Evolutionary conservation across 257 asterid species (phyloP).

Genomic region (Lantana camara): DNA sequence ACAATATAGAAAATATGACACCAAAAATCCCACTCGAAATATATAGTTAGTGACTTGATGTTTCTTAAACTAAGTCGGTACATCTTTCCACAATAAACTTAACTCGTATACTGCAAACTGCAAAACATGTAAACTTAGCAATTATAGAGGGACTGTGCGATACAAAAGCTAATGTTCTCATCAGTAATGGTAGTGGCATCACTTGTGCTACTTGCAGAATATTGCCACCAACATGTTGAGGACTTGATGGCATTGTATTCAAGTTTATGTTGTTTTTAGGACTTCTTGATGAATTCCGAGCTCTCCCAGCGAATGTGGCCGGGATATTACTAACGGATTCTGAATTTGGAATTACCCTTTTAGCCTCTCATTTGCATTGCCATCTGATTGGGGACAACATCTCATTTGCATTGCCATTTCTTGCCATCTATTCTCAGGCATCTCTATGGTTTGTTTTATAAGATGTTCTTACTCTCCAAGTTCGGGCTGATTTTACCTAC

Average conservation of each 20-base stretch:
- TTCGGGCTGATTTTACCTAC: slow-evolving; percentile 31
- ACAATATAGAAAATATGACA: background rate
- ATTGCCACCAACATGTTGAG: slow-evolving; percentile 10
- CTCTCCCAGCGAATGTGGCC: background rate
- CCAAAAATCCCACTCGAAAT: background rate
- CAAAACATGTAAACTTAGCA: background rate
- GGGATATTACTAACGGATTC: slow-evolving; percentile 18
- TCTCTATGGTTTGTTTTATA: slow-evolving; percentile 40
- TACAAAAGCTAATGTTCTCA: slow-evolving; percentile 37
- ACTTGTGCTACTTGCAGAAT: slow-evolving; percentile 50
- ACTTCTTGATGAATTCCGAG: slow-evolving; percentile 6
- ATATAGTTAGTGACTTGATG: background rate
- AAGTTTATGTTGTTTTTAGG: slow-evolving; percentile 40
- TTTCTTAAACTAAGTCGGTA: background rate
- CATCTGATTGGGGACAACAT: slow-evolving; percentile 45
- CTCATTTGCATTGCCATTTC: slow-evolving; percentile 66
- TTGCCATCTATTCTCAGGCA: slow-evolving; percentile 82
- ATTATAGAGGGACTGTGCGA: slow-evolving; percentile 2
- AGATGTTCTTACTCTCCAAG: slow-evolving; percentile 16
- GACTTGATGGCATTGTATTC: slow-evolving; percentile 48
- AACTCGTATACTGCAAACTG: background rate
- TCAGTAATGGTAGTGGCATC: slow-evolving; percentile 63
- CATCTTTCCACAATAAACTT: background rate
- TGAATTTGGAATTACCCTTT: slow-evolving; percentile 30
- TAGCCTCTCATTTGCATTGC: slow-evolving; percentile 62